Base-by-base conservation (phyloP, 164 flowering plant species). In the Warburgia ugandensis region DNA sequence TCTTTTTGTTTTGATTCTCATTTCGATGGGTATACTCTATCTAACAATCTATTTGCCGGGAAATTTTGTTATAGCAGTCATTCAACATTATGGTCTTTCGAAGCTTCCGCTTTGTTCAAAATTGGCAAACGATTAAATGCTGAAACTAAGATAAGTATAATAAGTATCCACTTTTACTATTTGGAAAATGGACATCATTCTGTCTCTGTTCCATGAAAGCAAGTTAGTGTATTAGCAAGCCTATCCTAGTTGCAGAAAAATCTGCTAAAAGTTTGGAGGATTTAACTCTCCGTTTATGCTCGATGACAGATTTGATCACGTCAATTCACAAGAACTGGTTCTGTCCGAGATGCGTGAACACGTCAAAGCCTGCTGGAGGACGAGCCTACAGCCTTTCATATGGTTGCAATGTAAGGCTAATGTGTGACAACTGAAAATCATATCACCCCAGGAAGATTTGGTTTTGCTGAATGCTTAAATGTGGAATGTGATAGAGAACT, bases 241-340 rank as follows among this genome's bases (percentile, higher is more conserved):
- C 17, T 20, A 3, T 20, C 17, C 39, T 2, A 2, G 39, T 36
- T 37, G n/a, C 41, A 11, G 41, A 4, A 14, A 14, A 20, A 37
- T 37, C 17, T 37, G 41, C n/a, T 37, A n/a, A n/a, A 14, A 4
- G 4, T 20, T 4, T 37, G 41, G 14, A 14, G 3, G 13, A 37
- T 22, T 42, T 42, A 20, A 42, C 45, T 16, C 7, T 3, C 3
- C 0, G 0, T 20, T 42, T 37, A 13, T 37, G 41, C 29, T 40
- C 53, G 17, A 29, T 45, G 41, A 28, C 77, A 92, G 99, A 94
- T 63, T 35, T 94, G 68, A 81, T 83, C 22, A 89, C 97, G 14
- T 79, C 99, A 41, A 76, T 83, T 63, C 94, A 89, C 57, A 94
- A 89, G 64, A 75, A 64, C 55, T 80, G 92, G 92, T 86, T 94